Conservation (phyloP, 2,329 filamentous ascomycete genomes). For the Colletotrichum phormii region DNA sequence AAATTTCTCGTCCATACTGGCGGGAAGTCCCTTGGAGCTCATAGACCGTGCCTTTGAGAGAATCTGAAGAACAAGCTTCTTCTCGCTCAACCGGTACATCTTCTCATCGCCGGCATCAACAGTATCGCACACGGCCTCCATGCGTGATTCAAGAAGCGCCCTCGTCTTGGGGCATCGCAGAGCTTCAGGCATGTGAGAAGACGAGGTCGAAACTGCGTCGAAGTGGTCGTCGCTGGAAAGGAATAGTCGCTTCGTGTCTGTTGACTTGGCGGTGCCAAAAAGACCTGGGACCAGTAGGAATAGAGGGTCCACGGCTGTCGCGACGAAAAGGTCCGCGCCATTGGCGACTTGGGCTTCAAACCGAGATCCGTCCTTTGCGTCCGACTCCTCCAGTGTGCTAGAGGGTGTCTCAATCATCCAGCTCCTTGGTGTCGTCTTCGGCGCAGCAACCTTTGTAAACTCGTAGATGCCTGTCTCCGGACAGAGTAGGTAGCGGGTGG, state of each 20-base stretch:
- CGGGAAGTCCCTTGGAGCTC: slow-evolving; percentile 73
- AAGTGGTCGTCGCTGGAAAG: slow-evolving; percentile 79
- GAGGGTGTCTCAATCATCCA: slow-evolving; percentile 66
- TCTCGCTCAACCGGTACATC: slow-evolving; percentile 84
- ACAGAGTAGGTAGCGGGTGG: slow-evolving; percentile 72
- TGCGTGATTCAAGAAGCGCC: slow-evolving; percentile 69
- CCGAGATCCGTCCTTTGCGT: slow-evolving; percentile 36
- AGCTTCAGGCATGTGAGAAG: slow-evolving; percentile 69
- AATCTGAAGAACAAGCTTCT: slow-evolving; percentile 75
- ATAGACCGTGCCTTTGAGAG: slow-evolving; percentile 79
- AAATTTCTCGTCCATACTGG: slow-evolving; percentile 87
- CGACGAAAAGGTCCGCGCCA: slow-evolving; percentile 81
- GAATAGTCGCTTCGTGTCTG: slow-evolving; percentile 70
- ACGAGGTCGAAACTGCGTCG: slow-evolving; percentile 68
- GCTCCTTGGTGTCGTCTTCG: slow-evolving; percentile 66
- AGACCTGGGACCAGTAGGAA: slow-evolving; percentile 86
- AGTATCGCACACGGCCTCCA: slow-evolving; percentile 80
- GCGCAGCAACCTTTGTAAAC: slow-evolving; percentile 68
- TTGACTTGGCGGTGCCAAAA: slow-evolving; percentile 56
- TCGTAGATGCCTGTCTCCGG: slow-evolving; percentile 73
- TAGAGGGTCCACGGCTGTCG: slow-evolving; percentile 84
- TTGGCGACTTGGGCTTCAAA: slow-evolving; percentile 61
- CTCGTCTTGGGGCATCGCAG: slow-evolving; percentile 61
- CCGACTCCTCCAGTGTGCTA: slow-evolving; percentile 36
- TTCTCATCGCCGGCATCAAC: slow-evolving; percentile 85